These are phyloP conservation scores for Yamadazyma takamatsuzukensis DNA, from an alignment of 805 yeast species.

Conservation along the genomic window DNA sequence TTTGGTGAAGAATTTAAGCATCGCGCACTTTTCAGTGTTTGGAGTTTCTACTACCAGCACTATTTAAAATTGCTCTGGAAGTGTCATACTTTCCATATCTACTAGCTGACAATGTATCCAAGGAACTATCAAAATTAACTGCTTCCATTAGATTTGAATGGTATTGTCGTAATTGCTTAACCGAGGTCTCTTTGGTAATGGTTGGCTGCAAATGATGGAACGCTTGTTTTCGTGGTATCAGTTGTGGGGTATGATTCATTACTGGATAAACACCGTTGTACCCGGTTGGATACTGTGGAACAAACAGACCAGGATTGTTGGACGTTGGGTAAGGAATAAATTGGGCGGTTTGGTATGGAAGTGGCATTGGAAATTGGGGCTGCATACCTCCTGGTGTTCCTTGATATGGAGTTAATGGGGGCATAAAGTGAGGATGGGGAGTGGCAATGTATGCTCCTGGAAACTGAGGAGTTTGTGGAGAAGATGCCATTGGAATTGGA, in stretches of 20 bases:
- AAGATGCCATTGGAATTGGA: neutral
- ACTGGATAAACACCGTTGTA: too few species aligned
- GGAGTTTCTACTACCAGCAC: conserved; percentile 9
- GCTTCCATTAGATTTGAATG: conserved; percentile 22
- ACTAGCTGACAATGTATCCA: conserved; percentile 12
- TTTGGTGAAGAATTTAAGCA: neutral
- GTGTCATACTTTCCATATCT: conserved; percentile 23
- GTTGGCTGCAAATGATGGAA: conserved; percentile 19
- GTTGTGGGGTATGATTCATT: too few species aligned
- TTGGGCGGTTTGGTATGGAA: neutral
- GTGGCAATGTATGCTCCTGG: too few species aligned
- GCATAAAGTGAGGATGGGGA: neutral
- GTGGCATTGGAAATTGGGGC: neutral
- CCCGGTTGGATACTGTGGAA: neutral
- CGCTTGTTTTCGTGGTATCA: conserved; percentile 5
- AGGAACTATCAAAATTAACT: conserved; percentile 16
- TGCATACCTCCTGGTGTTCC: neutral
- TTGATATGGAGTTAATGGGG: neutral
- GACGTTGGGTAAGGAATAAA: neutral
- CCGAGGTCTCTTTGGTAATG: conserved; percentile 14
- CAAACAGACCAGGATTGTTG: neutral
- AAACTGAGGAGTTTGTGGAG: too few species aligned
- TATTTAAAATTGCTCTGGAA: conserved; percentile 15
- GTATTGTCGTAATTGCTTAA: conserved; percentile 13
- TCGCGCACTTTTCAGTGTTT: neutral